phyloP scores from a whole-genome alignment of 208 protist species.

The Novymonas esmeraldas region DNA sequence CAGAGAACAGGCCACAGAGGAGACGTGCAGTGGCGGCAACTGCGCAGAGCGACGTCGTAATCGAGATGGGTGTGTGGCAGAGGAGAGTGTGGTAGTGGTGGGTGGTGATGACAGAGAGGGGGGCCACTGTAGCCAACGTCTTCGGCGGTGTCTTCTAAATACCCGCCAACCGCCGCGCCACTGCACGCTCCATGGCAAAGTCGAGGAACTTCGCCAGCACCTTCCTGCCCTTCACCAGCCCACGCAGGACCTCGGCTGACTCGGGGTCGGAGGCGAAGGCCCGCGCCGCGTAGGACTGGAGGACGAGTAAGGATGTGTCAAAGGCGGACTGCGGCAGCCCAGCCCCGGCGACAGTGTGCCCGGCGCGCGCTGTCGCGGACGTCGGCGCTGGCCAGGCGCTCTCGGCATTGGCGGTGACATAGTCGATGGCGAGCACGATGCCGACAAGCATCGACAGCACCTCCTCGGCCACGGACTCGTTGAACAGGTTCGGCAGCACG shows the following conservation, averaged over 20 bases:
- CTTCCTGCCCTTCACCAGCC: constrained; percentile 18
- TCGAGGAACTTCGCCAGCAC: constrained; percentile 33
- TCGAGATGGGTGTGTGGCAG: too few species aligned
- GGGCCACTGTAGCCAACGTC: too few species aligned
- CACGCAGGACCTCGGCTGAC: constrained; percentile 28
- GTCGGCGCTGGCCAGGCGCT: too few species aligned
- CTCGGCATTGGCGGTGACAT: constrained; percentile 58
- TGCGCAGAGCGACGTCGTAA: neutral
- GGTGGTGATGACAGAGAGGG: neutral
- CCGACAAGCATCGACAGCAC: constrained; percentile 71
- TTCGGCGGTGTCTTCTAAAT: neutral
- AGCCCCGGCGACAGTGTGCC: neutral
- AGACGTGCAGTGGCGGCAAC: too few species aligned
- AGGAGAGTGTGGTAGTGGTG: too few species aligned
- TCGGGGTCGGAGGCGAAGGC: constrained; percentile 29
- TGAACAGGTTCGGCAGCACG: constrained; percentile 62
- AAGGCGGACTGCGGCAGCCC: constrained; percentile 3
- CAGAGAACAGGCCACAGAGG: too few species aligned
- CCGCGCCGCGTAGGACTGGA: constrained; percentile 24
- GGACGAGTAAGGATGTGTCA: constrained; percentile 25
- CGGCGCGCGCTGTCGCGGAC: neutral
- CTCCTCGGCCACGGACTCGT: constrained; percentile 56
- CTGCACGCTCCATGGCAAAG: constrained; percentile 34
- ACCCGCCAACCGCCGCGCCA: constrained; percentile 14
- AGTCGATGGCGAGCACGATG: constrained; percentile 80